phyloP scores from a whole-genome alignment of 1,284 basidiomycete species.

The Melampsora larici-populina region DNA sequence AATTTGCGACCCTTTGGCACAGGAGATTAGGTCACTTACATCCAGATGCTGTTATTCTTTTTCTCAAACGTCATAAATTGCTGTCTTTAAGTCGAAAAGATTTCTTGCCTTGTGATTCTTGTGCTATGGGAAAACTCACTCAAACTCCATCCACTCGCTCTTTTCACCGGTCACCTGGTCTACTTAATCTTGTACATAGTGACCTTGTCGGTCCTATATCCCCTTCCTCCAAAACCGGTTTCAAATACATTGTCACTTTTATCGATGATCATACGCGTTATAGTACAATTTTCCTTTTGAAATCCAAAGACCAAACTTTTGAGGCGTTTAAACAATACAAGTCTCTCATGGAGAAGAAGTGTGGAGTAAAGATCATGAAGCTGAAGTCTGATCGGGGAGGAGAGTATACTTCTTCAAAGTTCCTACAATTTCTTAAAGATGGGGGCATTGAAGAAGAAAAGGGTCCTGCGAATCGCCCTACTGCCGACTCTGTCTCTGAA shows the following conservation, averaged over 20 bases:
- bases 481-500: background rate
- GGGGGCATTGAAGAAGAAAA: background rate
- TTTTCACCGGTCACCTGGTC: background rate
- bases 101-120: background rate
- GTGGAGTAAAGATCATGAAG: background rate
- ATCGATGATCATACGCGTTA: no score
- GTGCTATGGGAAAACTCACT: background rate
- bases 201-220: background rate
- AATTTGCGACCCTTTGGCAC: background rate
- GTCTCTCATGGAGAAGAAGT: background rate
- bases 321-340: slow-evolving; percentile 1
- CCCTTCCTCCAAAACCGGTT: background rate
- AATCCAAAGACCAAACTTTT: no score
- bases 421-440: background rate
- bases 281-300: no score
- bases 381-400: slow-evolving; percentile 3
- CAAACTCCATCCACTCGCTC: background rate
- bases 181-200: no score
- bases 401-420: background rate
- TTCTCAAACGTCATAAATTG: background rate
- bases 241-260: slow-evolving; percentile 1
- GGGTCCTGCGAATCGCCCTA: background rate
- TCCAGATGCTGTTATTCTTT: background rate
- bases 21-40: background rate
- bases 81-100: background rate